Evolutionary conservation across 305 asterid species (phyloP).

Genomic region (Nicotiana rustica): DNA sequence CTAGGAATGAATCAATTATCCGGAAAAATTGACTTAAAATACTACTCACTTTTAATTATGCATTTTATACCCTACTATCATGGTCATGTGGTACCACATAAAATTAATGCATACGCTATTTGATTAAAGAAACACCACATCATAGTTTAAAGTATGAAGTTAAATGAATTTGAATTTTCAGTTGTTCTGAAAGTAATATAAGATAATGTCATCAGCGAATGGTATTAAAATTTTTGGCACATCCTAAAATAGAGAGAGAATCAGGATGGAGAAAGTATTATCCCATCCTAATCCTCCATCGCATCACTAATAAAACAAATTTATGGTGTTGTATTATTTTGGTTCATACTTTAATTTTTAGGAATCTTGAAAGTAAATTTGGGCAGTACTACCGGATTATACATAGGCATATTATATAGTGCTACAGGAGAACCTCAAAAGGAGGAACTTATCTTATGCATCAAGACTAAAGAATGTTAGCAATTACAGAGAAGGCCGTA

Average conservation of each 20-base stretch:
- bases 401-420: neutral
- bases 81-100: too few species aligned
- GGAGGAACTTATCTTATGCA: neutral
- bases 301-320: slow-evolving; percentile 6
- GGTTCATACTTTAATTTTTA: slow-evolving; percentile 17
- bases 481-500: neutral
- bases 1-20: too few species aligned
- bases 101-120: too few species aligned
- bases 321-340: too few species aligned
- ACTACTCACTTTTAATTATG: too few species aligned
- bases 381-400: neutral
- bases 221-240: neutral
- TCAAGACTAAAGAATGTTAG: neutral
- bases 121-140: slow-evolving; percentile 1
- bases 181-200: slow-evolving; percentile 5
- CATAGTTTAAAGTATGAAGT: slow-evolving; percentile 15
- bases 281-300: neutral
- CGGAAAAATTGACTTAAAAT: too few species aligned
- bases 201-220: neutral
- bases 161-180: neutral
- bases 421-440: neutral
- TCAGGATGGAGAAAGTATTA: slow-evolving; percentile 1
- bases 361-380: neutral
- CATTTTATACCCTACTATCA: too few species aligned
- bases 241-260: slow-evolving; percentile 8